These are phyloP conservation scores for Clarkia xantiana DNA, from an alignment of 345 rosid species.

Conservation along the genomic window DNA sequence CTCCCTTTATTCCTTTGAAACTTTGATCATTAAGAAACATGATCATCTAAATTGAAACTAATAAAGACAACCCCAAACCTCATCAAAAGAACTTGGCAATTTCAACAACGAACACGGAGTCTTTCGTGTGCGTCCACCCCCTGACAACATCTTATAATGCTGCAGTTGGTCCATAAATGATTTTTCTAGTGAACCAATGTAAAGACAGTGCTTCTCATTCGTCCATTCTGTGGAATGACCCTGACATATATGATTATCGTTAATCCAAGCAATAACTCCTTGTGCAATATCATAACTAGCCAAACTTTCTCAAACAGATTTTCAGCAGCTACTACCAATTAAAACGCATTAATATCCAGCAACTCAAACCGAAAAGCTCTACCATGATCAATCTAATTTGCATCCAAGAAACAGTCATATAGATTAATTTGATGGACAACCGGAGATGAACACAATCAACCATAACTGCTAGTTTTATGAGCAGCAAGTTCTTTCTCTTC, in stretches of 20 bases:
- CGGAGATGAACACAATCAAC: background rate
- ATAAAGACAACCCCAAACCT: conserved; percentile 24
- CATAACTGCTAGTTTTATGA: background rate
- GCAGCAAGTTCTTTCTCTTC: background rate
- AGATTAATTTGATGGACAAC: background rate
- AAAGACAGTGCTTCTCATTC: conserved; percentile 51
- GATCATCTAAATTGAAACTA: background rate
- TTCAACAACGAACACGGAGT: conserved; percentile 12
- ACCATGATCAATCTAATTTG: background rate
- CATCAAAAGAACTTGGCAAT: conserved; percentile 16
- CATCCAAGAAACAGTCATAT: background rate
- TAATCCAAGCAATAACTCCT: background rate
- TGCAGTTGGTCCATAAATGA: conserved; percentile 56
- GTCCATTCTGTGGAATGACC: conserved; percentile 41
- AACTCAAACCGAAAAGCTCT: background rate
- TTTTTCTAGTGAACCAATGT: conserved; percentile 45
- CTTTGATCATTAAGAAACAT: conserved; percentile 16
- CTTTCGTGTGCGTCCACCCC: conserved; percentile 8
- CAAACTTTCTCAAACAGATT: background rate
- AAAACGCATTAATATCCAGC: background rate
- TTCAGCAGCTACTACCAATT: background rate
- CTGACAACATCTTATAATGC: background rate
- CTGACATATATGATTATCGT: conserved; percentile 18
- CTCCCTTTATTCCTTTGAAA: conserved; percentile 20
- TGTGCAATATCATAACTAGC: conserved; percentile 2